Conservation (phyloP, 495 filamentous ascomycete species). For the Penicillium waksmanii region DNA sequence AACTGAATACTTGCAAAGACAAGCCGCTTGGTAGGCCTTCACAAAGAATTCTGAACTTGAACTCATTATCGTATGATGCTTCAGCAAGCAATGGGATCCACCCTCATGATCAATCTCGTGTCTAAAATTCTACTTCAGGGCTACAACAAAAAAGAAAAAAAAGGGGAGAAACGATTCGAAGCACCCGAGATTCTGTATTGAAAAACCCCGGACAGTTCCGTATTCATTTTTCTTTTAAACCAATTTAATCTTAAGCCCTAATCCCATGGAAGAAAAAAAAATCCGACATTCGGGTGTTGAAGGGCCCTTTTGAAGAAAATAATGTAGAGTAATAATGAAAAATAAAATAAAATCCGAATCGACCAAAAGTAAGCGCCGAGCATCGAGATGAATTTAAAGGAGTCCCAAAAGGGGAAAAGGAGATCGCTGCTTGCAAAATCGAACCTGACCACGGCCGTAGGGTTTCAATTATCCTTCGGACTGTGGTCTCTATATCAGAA, state of each 20-base stretch:
- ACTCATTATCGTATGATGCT: too few relatives aligned
- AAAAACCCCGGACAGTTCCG: not conserved
- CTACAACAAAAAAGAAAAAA: too few relatives aligned
- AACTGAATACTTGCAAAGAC: too few relatives aligned
- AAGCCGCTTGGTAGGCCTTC: too few relatives aligned
- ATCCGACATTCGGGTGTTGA: constrained; percentile 4
- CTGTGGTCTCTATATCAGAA: constrained; percentile 15
- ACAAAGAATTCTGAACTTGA: too few relatives aligned
- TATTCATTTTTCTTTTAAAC: not conserved
- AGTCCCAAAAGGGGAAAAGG: constrained; percentile 3
- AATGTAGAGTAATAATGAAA: not conserved
- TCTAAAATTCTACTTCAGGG: too few relatives aligned
- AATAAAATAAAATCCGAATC: not conserved
- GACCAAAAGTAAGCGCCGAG: constrained; percentile 2
- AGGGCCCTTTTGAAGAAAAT: not conserved
- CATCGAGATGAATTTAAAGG: not conserved
- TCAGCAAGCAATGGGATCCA: too few relatives aligned
- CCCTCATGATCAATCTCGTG: too few relatives aligned
- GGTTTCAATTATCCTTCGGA: constrained; percentile 10
- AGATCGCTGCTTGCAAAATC: constrained; percentile 16
- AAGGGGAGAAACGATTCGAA: not conserved
- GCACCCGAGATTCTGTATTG: not conserved
- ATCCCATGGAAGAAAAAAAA: not conserved
- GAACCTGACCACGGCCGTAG: constrained; percentile 7
- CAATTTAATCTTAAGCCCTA: constrained; percentile 3